Evolutionary conservation across 2,329 filamentous ascomycete species (phyloP), one percentile per base, ranked within the genome.

Genomic region (Pseudocercospora ulei): DNA sequence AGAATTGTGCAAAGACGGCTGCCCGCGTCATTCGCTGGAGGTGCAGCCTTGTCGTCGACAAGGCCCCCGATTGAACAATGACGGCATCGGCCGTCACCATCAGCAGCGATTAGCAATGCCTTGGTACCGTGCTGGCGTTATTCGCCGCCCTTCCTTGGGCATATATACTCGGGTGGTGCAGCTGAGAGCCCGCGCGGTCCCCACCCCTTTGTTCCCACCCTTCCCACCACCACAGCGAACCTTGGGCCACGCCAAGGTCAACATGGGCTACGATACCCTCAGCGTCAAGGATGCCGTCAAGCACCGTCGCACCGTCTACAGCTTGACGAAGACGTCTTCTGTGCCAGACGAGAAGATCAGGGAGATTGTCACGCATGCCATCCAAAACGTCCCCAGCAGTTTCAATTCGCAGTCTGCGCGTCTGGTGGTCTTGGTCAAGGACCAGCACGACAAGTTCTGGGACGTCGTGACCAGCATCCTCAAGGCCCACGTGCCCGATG

Each of bases 391-490:
- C 1, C 87, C 87, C 26, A 80, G 75, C 36, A 77, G 79, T 49
- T 95, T 94, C 78, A 94, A 95, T 76, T 82, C 77, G 26, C 87
- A 94, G 69, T 77, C 77, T 51, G 80, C 82, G 51, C 79, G 87
- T 43, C 66, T 81, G 42, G 73, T 93, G 31, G 73, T 94, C 35
- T 75, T 95, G 38, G 71, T 90, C 56, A 79, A 81, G 56, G 74
- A 73, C 46, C 82, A 94, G 63, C 87, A 95, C 68, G 78, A 86
- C 55, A 80, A 82, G 67, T 76, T 93, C 53, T 95, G 87, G 88
- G 78, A 84, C 59, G 69, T 85, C 43, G 71, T 76, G 39, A 63
- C 68, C 44, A 75, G 78, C 17, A 65, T 72, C 37, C 69, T 88
- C 42, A 76, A 79, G 66, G 67, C 68, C 13, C 72, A 86, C 43